These are phyloP conservation scores for Aspergillus carbonarius DNA, from an alignment of 2,329 filamentous ascomycete species.

Conservation along the genomic window DNA sequence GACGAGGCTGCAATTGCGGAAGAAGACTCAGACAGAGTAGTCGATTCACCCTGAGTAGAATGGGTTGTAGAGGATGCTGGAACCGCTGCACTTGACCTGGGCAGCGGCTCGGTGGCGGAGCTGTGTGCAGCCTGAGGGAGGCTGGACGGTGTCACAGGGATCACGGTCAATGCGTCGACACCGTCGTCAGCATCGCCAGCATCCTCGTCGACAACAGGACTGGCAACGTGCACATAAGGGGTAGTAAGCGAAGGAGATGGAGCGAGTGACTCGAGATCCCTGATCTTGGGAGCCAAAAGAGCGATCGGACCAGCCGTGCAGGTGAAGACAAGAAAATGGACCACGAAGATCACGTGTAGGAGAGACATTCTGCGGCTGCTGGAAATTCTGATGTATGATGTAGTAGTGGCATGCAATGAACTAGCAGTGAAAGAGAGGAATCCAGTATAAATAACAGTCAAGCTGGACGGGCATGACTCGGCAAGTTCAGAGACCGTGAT, in stretches of 20 bases:
- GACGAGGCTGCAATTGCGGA: background rate
- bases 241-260: background rate
- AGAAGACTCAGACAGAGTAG: background rate
- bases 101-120: background rate
- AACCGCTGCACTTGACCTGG: background rate
- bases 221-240: background rate
- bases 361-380: conserved; percentile 6
- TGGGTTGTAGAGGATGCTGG: background rate
- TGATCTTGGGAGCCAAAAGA: conserved; percentile 13
- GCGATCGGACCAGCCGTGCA: conserved; percentile 28
- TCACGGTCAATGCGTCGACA: background rate
- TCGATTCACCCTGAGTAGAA: background rate
- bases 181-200: background rate
- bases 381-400: background rate
- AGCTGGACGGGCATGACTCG: background rate
- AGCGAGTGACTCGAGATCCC: background rate
- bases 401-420: too few species aligned
- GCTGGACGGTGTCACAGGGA: background rate
- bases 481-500: conserved; percentile 1
- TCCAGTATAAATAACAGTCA: background rate
- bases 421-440: conserved; percentile 9
- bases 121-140: background rate
- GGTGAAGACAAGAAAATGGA: conserved; percentile 10
- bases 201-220: background rate
- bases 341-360: background rate